Conservation (phyloP, 305 asterid genomes). For the Ajuga reptans region DNA sequence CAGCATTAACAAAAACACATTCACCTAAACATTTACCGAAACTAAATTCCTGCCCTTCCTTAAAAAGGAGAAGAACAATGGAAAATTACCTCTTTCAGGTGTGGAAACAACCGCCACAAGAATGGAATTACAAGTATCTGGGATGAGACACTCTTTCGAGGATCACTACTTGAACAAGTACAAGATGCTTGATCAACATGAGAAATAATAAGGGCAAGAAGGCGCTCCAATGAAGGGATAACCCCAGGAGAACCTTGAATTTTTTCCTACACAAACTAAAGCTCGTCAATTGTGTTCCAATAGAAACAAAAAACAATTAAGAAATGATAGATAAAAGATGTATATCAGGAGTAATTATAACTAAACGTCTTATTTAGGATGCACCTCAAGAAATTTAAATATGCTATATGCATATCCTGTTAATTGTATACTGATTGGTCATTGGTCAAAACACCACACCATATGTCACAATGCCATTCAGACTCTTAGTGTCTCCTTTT, state of each 20-base stretch:
- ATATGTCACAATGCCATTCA: not conserved
- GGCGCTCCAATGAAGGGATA: constrained; percentile 56
- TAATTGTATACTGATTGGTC: not conserved
- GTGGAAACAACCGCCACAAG: constrained; percentile 76
- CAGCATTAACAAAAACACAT: constrained; percentile 3
- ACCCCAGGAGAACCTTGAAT: constrained; percentile 40
- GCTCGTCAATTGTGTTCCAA: constrained; percentile 20
- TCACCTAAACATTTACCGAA: constrained; percentile 2
- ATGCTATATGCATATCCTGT: not conserved
- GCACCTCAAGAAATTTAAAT: constrained; percentile 12
- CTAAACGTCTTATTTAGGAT: not conserved
- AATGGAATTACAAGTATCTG: constrained; percentile 85
- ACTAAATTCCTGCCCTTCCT: constrained; percentile 1
- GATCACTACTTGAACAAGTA: constrained; percentile 56
- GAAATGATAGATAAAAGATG: not conserved
- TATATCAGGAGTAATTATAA: constrained; percentile 1
- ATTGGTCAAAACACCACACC: not conserved
- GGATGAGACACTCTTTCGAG: constrained; percentile 57
- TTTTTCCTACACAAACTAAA: constrained; percentile 45
- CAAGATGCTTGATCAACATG: constrained; percentile 72
- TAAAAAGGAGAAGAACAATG: not conserved
- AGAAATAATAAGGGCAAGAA: constrained; percentile 49
- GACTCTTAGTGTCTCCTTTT: not conserved
- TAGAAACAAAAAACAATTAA: not conserved
- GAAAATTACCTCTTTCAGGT: constrained; percentile 69